Evolutionary conservation across 139 green algal species (phyloP).

Genomic region (Protoeuglena noctilucae): DNA sequence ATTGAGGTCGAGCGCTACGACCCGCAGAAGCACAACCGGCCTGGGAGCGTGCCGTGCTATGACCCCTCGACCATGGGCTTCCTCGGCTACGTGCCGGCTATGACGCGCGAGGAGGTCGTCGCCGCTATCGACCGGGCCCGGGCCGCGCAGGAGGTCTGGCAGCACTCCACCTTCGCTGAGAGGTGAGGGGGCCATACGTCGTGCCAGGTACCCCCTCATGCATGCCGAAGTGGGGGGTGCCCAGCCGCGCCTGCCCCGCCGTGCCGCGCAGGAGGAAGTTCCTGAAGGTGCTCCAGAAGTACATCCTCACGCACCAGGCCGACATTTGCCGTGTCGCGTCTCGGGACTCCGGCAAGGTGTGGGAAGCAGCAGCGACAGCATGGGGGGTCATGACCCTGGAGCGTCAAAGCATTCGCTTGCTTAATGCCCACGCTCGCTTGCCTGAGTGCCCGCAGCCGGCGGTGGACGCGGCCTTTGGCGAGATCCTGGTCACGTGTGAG

Average conservation of each 20-base stretch:
- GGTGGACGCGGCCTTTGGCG: slow-evolving; percentile 86
- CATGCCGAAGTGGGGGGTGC: no score
- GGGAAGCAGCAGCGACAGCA: no score
- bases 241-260: no score
- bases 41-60: slow-evolving; percentile 54
- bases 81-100: slow-evolving; percentile 63
- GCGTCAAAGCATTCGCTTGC: no score
- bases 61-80: slow-evolving; percentile 73
- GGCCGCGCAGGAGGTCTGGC: slow-evolving; percentile 41
- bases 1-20: slow-evolving; percentile 19
- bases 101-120: slow-evolving; percentile 23
- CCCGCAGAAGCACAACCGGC: slow-evolving; percentile 18
- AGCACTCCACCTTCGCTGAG: slow-evolving; percentile 50
- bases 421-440: no score
- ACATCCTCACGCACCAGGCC: slow-evolving; percentile 76
- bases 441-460: no score
- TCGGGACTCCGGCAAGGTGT: slow-evolving; percentile 85
- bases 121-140: slow-evolving; percentile 2
- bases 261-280: no score
- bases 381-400: no score
- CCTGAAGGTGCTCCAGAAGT: no score
- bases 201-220: no score
- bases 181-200: no score
- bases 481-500: slow-evolving; percentile 90
- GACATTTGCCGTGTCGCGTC: slow-evolving; percentile 82